Evolutionary conservation across 106 monocot genomes (phyloP), one percentile per base, ranked within the genome.

Genomic region (Dioscorea dumetorum): DNA sequence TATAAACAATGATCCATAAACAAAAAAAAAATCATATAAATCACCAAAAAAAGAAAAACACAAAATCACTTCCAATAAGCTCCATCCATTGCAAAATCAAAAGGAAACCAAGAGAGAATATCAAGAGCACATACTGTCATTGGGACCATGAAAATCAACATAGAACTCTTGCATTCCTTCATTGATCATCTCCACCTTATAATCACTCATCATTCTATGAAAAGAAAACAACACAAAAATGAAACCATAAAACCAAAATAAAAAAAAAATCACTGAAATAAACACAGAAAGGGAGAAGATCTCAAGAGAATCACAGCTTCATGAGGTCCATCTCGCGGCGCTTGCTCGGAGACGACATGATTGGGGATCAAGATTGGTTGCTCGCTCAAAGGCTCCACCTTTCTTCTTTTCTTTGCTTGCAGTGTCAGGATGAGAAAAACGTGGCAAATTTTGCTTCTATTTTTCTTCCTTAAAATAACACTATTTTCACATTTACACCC

Each of bases 171-270:
- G 91, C 91, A 89, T 97, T 84, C 91, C 95, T 50, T 97, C 95
- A 63, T 91, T 89, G 60, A 91, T 77, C 88, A 83, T 89, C 88
- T 97, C 95, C 72, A 97, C 95, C 86, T 88, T 97, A 74, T 97
- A 89, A 78, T 97, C 95, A 70, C 95, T 97, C 95, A 97, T 97
- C 91, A 97, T 97, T 78, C 95, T 97, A 59, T 21, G 67, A 62
- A 17, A 24, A 48, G 15, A 22, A 71, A 71, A 69, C 62, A 53
- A 5, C 59, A 41, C 71, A 74, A 8, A 60, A 57, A 66, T 60
- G 14, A 41, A 10, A 48, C 66, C 59, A 53, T 56, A 56, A 28
- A 22, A 49, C 20, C 62, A 63, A 21, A n/a, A n/a, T n/a, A n/a
- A n/a, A n/a, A n/a, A n/a, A 41, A 76, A 56, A 28, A 28, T 33